These are phyloP conservation scores for Chlamydomonas schloesseri DNA, from an alignment of 139 green algal species.

Conservation along the genomic window DNA sequence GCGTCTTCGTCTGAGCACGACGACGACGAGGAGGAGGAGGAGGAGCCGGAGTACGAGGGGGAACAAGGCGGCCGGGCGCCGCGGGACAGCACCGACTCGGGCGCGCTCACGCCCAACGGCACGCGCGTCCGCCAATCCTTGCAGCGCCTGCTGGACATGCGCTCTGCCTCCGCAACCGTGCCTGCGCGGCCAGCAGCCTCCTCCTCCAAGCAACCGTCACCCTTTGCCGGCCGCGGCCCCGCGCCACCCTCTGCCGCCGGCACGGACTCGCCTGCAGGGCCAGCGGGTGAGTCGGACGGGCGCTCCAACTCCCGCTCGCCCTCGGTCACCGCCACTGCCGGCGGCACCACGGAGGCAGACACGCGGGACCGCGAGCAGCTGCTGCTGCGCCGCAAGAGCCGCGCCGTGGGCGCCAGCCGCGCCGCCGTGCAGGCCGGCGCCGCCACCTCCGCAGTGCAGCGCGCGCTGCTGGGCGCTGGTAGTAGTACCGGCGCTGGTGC, in stretches of 20 bases:
- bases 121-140: conserved; percentile 16
- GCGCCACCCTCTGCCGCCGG: background rate
- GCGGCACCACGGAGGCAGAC: conserved; percentile 30
- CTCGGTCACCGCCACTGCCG: conserved; percentile 18
- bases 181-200: background rate
- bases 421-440: background rate
- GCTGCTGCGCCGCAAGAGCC: background rate
- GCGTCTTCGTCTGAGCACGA: background rate
- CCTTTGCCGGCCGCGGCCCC: background rate
- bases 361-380: background rate
- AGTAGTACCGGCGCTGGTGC: too few relatives aligned
- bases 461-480: too few relatives aligned
- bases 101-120: background rate
- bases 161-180: background rate
- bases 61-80: too few relatives aligned
- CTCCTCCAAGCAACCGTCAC: background rate
- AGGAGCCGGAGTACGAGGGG: background rate
- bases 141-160: conserved; percentile 28
- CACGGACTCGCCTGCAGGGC: background rate
- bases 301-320: background rate
- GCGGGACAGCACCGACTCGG: background rate
- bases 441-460: too few relatives aligned
- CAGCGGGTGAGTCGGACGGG: too few relatives aligned
- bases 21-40: background rate
- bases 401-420: too few relatives aligned